Evolutionary conservation across 2,329 filamentous ascomycete genomes (phyloP).

Genomic region (Stagonosporopsis chrysanthemi): DNA sequence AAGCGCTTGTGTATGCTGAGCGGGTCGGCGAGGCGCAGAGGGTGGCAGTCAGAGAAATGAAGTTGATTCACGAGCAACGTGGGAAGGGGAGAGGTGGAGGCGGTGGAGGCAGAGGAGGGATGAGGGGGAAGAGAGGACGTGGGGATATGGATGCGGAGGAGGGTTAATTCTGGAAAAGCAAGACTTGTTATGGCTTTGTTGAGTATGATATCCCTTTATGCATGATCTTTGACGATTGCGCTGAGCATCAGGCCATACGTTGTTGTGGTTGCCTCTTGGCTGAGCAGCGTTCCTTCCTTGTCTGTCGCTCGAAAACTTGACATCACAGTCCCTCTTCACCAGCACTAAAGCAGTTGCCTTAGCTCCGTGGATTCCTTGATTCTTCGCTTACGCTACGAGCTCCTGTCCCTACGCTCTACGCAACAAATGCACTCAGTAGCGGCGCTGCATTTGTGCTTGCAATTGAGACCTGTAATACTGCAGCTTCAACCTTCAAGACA

Average conservation of each 20-base stretch:
- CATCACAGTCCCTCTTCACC: not conserved
- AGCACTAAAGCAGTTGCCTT: not conserved
- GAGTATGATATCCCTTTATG: slow-evolving; percentile 9
- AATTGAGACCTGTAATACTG: not conserved
- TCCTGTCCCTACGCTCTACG: too few species aligned
- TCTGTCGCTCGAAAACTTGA: not conserved
- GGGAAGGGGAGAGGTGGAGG: slow-evolving; percentile 62
- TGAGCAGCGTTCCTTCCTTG: not conserved
- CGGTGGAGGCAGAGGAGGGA: slow-evolving; percentile 47
- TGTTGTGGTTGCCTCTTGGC: not conserved
- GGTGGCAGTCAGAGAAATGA: slow-evolving; percentile 81
- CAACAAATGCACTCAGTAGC: too few species aligned
- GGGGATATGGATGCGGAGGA: slow-evolving; percentile 81
- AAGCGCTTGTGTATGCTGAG: slow-evolving; percentile 81
- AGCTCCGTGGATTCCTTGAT: not conserved
- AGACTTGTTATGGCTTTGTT: not conserved
- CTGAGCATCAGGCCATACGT: not conserved
- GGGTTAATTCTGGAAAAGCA: slow-evolving; percentile 54
- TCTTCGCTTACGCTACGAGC: too few species aligned
- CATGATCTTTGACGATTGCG: not conserved
- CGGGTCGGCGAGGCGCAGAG: slow-evolving; percentile 85
- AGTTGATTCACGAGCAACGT: slow-evolving; percentile 75
- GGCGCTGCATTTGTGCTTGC: too few species aligned
- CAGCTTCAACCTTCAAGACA: not conserved
- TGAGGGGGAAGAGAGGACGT: slow-evolving; percentile 56